Percentiles rank a stretch among this genome's conserved stretches.
Evolutionary conservation across 129 eudicot species (phyloP).

Genomic region (Artemisia tridentata): DNA sequence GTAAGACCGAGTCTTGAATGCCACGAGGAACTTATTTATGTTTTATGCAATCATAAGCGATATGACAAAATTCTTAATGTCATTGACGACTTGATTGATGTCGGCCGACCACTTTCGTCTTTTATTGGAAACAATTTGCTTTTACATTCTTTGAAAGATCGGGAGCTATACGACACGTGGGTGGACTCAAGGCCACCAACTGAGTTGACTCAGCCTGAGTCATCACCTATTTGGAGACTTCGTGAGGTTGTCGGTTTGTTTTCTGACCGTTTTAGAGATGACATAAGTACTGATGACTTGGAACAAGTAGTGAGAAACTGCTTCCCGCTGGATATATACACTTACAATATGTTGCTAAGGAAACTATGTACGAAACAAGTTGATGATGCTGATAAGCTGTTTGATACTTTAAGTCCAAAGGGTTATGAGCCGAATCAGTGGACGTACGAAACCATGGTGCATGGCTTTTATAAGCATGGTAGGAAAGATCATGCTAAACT

Average conservation of each 20-base stretch:
- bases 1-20: constrained; percentile 49
- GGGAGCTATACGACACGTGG: constrained; percentile 52
- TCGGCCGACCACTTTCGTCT: constrained; percentile 58
- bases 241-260: constrained; percentile 57
- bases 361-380: constrained; percentile 41
- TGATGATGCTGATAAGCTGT: constrained; percentile 50
- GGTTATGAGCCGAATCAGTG: constrained; percentile 73
- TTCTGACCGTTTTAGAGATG: constrained; percentile 35
- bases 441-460: constrained; percentile 64
- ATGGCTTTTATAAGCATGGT: constrained; percentile 52
- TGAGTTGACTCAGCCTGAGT: constrained; percentile 31
- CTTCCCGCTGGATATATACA: constrained; percentile 49
- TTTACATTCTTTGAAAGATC: constrained; percentile 41
- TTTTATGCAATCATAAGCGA: constrained; percentile 33
- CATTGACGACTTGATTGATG: constrained; percentile 42
- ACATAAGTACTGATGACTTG: constrained; percentile 38
- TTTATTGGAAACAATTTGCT: constrained; percentile 70
- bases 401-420: constrained; percentile 41
- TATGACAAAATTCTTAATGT: constrained; percentile 41
- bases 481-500: constrained; percentile 46
- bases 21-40: constrained; percentile 65
- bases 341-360: constrained; percentile 69
- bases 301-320: constrained; percentile 55
- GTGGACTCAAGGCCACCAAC: constrained; percentile 26
- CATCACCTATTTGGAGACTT: constrained; percentile 40